Percentiles rank a stretch among this genome's conserved stretches.
These are phyloP conservation scores for Aspergillus awamori DNA, from an alignment of 2,329 filamentous ascomycete genomes.

Conservation along the genomic window DNA sequence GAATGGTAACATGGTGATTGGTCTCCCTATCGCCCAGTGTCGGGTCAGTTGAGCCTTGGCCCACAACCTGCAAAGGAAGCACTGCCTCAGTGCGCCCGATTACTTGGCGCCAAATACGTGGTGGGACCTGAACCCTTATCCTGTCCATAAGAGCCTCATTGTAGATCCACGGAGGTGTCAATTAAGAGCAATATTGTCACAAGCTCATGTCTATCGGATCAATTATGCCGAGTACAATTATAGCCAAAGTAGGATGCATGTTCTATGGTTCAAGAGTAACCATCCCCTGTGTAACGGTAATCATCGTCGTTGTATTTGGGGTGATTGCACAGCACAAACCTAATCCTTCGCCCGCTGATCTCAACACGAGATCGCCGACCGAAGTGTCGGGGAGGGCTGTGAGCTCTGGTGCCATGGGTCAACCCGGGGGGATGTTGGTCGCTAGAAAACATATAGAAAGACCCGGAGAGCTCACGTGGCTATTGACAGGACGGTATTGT, in stretches of 20 bases:
- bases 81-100: conserved; percentile 22
- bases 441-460: conserved; percentile 17
- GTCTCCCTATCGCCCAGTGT: not conserved
- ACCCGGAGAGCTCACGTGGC: not conserved
- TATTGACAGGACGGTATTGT: not conserved
- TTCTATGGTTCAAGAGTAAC: not conserved
- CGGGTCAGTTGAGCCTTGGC: not conserved
- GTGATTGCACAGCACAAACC: not conserved
- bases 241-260: not conserved
- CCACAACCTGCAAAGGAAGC: conserved; percentile 10
- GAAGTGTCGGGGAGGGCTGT: not conserved
- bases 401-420: not conserved
- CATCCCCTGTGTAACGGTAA: not conserved
- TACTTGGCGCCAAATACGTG: not conserved
- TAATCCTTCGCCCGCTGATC: not conserved
- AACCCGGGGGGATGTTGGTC: not conserved
- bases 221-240: too few relatives aligned
- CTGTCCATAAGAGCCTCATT: not conserved
- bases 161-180: not conserved
- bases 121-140: not conserved
- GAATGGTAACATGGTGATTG: not conserved
- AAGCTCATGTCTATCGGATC: not conserved
- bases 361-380: not conserved
- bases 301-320: not conserved
- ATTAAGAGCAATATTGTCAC: not conserved